Evolutionary conservation across 1,284 basidiomycete genomes (phyloP).

Genomic region (Trametes hirsuta): DNA sequence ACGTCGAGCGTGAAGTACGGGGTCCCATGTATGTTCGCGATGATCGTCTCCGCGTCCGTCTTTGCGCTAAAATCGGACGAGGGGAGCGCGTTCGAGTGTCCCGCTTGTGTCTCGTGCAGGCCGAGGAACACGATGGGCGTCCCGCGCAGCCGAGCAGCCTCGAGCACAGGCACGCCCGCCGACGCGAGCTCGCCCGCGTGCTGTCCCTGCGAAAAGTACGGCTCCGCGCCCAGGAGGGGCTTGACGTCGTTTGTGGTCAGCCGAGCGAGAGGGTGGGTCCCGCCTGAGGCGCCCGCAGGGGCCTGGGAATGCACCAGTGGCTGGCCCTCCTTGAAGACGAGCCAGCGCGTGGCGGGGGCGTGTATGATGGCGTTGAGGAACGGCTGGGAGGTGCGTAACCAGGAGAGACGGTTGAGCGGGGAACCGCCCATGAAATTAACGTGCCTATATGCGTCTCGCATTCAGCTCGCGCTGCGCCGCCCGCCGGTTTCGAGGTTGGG

Average conservation of each 20-base stretch:
- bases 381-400: constrained; percentile 73
- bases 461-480: constrained; percentile 11
- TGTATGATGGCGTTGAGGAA: constrained; percentile 73
- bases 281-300: constrained; percentile 18
- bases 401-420: constrained; percentile 85
- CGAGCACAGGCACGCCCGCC: constrained; percentile 51
- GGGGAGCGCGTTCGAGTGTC: constrained; percentile 52
- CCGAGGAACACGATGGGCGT: constrained; percentile 74
- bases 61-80: constrained; percentile 60
- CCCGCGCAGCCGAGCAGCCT: constrained; percentile 67
- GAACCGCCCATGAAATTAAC: constrained; percentile 77
- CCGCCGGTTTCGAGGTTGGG: not conserved
- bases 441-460: constrained; percentile 27
- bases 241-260: constrained; percentile 59
- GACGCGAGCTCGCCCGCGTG: constrained; percentile 48
- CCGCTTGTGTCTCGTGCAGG: constrained; percentile 65
- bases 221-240: constrained; percentile 46
- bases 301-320: constrained; percentile 52
- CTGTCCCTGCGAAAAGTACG: constrained; percentile 72
- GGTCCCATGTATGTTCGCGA: constrained; percentile 68
- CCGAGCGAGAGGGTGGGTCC: constrained; percentile 46
- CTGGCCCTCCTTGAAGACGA: constrained; percentile 73
- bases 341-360: constrained; percentile 67
- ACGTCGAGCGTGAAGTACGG: constrained; percentile 85
- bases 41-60: constrained; percentile 41